A percentile compares a stretch with the other conserved stretches of the same genome.
These are phyloP conservation scores for Geoglossum glabrum DNA, from an alignment of 495 filamentous ascomycete species.

Conservation along the genomic window DNA sequence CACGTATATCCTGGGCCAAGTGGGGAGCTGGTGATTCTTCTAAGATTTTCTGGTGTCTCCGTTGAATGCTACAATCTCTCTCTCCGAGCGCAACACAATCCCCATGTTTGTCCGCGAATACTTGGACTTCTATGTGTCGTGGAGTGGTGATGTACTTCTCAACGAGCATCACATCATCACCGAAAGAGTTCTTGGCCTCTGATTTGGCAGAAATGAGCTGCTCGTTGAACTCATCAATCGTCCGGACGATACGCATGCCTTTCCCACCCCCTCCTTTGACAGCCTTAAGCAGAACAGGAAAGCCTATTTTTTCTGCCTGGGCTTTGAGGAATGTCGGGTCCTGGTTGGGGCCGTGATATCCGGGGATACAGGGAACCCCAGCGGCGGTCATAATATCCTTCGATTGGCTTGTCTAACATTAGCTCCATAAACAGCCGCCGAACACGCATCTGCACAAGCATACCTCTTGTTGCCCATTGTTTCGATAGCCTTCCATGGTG, in stretches of 20 bases:
- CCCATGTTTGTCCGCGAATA: conserved; percentile 83
- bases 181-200: conserved; percentile 80
- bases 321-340: conserved; percentile 44
- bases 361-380: conserved; percentile 87
- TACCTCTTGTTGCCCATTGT: conserved; percentile 95
- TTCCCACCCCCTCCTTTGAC: conserved; percentile 94
- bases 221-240: conserved; percentile 53
- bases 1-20: conserved; percentile 53
- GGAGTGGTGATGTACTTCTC: conserved; percentile 94
- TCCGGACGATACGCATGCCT: conserved; percentile 87
- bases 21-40: conserved; percentile 91
- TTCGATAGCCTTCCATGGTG: conserved; percentile 79
- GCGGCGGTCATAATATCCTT: conserved; percentile 94
- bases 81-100: conserved; percentile 73
- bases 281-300: conserved; percentile 89
- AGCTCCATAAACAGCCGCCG: neutral
- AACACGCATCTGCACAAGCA: neutral
- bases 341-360: conserved; percentile 83
- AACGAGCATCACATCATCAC: conserved; percentile 87
- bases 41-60: conserved; percentile 89
- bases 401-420: conserved; percentile 29
- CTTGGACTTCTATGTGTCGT: conserved; percentile 90
- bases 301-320: conserved; percentile 65
- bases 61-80: conserved; percentile 70
- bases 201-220: conserved; percentile 76